Conservation (phyloP, 345 rosid genomes). For the Erysimum cheiranthoides region DNA sequence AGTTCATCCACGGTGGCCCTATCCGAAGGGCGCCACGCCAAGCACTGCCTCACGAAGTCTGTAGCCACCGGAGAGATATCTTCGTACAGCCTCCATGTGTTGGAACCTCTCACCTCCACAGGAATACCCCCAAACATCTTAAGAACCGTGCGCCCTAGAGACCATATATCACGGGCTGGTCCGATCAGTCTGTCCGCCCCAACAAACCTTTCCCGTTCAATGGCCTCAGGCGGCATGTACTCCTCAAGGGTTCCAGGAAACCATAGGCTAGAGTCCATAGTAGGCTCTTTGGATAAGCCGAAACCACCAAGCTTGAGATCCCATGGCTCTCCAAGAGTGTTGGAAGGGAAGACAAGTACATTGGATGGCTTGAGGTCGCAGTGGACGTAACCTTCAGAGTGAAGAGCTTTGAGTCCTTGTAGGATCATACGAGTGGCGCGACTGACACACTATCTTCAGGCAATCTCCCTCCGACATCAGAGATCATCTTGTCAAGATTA, state of each 20-base stretch:
- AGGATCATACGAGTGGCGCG: conserved; percentile 9
- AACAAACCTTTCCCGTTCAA: neutral
- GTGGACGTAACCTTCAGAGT: conserved; percentile 12
- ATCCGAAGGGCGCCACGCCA: neutral
- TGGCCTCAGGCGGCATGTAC: conserved; percentile 1
- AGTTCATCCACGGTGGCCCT: neutral
- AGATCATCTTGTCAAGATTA: neutral
- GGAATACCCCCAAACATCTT: conserved; percentile 6
- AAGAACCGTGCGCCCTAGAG: neutral
- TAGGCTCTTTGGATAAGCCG: conserved; percentile 8
- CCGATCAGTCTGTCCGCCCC: neutral
- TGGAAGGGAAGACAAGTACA: conserved; percentile 15
- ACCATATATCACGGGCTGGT: conserved; percentile 1
- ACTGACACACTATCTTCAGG: neutral
- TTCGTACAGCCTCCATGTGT: neutral
- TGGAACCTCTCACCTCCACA: neutral
- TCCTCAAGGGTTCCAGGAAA: neutral
- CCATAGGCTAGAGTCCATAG: neutral
- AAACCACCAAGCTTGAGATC: conserved; percentile 19
- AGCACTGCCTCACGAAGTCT: neutral
- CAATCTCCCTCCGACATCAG: neutral
- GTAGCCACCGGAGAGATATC: neutral
- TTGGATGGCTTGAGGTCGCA: conserved; percentile 6
- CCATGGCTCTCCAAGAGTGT: neutral
- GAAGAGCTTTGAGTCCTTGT: conserved; percentile 13